Base-by-base conservation (phyloP, 441 rosid genomes). In the Adansonia grandidieri region DNA sequence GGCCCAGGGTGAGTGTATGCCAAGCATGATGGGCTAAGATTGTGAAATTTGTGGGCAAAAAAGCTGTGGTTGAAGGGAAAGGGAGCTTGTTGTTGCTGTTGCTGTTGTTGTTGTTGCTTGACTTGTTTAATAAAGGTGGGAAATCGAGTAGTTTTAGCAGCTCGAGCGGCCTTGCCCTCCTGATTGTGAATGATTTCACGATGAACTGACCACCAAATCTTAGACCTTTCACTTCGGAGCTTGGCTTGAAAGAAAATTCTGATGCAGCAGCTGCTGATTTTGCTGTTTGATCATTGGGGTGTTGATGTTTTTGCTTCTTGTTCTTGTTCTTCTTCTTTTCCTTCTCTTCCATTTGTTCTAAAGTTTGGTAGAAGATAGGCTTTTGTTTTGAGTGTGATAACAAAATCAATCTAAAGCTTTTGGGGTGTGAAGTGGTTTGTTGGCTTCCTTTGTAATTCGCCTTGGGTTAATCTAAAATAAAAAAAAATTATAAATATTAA, bases 21-120 rank as follows among this genome's bases (percentile, higher is more conserved):
- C 97, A 96, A 8, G 99, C 99, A 53, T 90, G 98, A 84, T 96
- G 98, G 0, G 99, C 97, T 32, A 96, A 79, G 87, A 93, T 91
- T 0, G 97, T 92, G 95, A 96, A 96, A 84, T 91, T 93, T 9
- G 98, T 96, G 0, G 99, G 98, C 68, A 93, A 71, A 77, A 88
- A 96, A 22, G 95, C 96, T 8, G 97, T 84, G 3, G 97, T 91
- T 2, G 99, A 89, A 47, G 94, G 90, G 81, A 93, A 90, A 5
- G 92, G 89, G 17, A 82, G 86, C 0, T 85, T 80, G 22, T 2
- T 9, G 2, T 80, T 81, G 64, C 37, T 80, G 22, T 48, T 9
- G 14, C 80, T 81, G 64, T 85, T 80, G 22, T 48, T 9, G 14
- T 80, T 81, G 64, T 15, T 76, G 78, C 8, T 71, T 78, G 80